These are phyloP conservation scores for Lentinula sp. DNA, from an alignment of 768 basidiomycete genomes.

Conservation along the genomic window DNA sequence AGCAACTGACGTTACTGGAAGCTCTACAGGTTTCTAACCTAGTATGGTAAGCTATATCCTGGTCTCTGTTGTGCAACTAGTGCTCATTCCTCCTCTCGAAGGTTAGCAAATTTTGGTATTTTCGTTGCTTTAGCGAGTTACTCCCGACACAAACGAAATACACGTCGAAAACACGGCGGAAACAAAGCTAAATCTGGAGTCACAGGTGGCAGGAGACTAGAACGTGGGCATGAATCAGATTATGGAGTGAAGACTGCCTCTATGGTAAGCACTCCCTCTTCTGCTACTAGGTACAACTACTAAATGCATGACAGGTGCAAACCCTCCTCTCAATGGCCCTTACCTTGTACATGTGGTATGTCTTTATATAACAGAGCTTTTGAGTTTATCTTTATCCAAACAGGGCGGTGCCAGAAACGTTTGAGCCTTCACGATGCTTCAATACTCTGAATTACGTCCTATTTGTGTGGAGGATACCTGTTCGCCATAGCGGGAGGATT, in stretches of 20 bases:
- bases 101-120: conserved; percentile 37
- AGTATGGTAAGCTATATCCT: conserved; percentile 25
- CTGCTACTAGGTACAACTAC: neutral
- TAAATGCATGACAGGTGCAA: conserved; percentile 15
- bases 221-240: conserved; percentile 12
- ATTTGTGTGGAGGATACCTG: conserved; percentile 24
- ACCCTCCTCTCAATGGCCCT: conserved; percentile 30
- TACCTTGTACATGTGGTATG: conserved; percentile 32
- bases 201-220: neutral
- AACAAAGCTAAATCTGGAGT: neutral
- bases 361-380: neutral
- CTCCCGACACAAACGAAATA: conserved; percentile 26
- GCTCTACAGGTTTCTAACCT: conserved; percentile 34
- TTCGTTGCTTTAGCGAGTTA: conserved; percentile 35
- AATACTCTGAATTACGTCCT: conserved; percentile 25
- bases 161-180: conserved; percentile 11
- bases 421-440: conserved; percentile 24
- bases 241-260: conserved; percentile 31
- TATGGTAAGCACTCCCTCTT: conserved; percentile 12
- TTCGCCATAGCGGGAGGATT: conserved; percentile 23
- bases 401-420: conserved; percentile 24
- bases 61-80: neutral
- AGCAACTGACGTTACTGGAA: conserved; percentile 30
- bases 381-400: neutral
- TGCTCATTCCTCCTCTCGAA: conserved; percentile 6